Conservation (phyloP, 1,139 yeast species). For the Ogataea hybrid region DNA sequence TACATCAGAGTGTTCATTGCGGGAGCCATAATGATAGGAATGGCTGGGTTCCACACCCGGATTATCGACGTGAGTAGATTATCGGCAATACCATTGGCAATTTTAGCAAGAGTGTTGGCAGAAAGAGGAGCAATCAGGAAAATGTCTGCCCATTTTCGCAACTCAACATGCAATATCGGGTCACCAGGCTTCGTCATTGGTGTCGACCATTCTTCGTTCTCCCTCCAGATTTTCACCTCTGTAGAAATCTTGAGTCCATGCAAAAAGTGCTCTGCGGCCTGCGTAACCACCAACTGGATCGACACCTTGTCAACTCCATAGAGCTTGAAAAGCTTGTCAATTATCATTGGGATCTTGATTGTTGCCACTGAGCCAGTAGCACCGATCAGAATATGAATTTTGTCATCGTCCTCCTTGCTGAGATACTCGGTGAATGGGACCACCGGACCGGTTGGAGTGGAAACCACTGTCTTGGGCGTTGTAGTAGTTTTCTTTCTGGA, state of each 20-base stretch:
- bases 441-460: conserved; percentile 62
- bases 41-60: conserved; percentile 89
- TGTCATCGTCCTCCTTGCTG: conserved; percentile 71
- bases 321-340: conserved; percentile 74
- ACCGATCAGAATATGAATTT: conserved; percentile 82
- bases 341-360: conserved; percentile 82
- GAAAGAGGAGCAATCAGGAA: conserved; percentile 89
- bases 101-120: conserved; percentile 90
- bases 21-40: conserved; percentile 88
- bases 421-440: conserved; percentile 74
- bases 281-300: conserved; percentile 83
- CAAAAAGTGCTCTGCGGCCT: conserved; percentile 78
- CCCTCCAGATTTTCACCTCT: conserved; percentile 90
- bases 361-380: conserved; percentile 98
- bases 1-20: conserved; percentile 98
- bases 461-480: conserved; percentile 36
- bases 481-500: conserved; percentile 29
- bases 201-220: conserved; percentile 86
- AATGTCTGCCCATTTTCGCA: conserved; percentile 95
- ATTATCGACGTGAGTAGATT: conserved; percentile 80
- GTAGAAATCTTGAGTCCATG: conserved; percentile 75
- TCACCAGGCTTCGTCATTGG: conserved; percentile 49
- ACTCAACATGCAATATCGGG: conserved; percentile 78
- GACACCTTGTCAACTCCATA: conserved; percentile 71
- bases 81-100: conserved; percentile 89